Conservation (phyloP, 768 basidiomycete genomes). For the Collybiopsis luxurians region DNA sequence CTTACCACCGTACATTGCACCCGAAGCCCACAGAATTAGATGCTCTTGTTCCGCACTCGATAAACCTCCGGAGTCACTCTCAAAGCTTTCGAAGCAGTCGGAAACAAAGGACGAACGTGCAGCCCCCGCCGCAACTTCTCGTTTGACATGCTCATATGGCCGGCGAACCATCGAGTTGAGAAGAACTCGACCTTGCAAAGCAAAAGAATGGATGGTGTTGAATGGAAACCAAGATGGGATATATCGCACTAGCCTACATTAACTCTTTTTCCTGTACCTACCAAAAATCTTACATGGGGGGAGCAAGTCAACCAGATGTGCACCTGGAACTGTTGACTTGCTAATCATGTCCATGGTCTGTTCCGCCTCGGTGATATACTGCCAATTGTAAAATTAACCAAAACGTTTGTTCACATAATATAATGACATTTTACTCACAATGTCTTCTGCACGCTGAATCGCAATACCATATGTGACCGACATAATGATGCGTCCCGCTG, state of each 20-base stretch:
- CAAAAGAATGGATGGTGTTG: constrained; percentile 9
- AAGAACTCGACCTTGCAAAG: constrained; percentile 1
- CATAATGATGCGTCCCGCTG: constrained; percentile 22
- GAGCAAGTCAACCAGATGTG: constrained; percentile 14
- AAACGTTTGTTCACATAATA: not conserved
- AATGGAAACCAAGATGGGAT: constrained; percentile 19
- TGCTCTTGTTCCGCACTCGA: constrained; percentile 5
- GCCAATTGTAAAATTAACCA: not conserved
- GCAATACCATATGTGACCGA: constrained; percentile 23
- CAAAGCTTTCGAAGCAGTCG: not conserved
- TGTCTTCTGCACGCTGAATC: constrained; percentile 16
- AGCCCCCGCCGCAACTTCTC: not conserved
- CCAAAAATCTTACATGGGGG: constrained; percentile 9
- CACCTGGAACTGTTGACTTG: constrained; percentile 11
- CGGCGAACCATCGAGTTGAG: not conserved
- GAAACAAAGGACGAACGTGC: constrained; percentile 3
- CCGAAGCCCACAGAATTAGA: constrained; percentile 12
- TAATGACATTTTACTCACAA: constrained; percentile 11
- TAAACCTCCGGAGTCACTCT: not conserved
- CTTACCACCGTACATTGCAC: constrained; percentile 17
- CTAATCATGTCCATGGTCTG: constrained; percentile 11
- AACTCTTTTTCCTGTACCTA: not conserved
- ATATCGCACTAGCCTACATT: constrained; percentile 14
- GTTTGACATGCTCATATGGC: constrained; percentile 8
- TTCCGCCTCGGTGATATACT: constrained; percentile 15